Percentiles rank a stretch among this genome's conserved stretches.
phyloP scores from a whole-genome alignment of 2,329 filamentous ascomycete genomes.

The Xylaria digitata region DNA sequence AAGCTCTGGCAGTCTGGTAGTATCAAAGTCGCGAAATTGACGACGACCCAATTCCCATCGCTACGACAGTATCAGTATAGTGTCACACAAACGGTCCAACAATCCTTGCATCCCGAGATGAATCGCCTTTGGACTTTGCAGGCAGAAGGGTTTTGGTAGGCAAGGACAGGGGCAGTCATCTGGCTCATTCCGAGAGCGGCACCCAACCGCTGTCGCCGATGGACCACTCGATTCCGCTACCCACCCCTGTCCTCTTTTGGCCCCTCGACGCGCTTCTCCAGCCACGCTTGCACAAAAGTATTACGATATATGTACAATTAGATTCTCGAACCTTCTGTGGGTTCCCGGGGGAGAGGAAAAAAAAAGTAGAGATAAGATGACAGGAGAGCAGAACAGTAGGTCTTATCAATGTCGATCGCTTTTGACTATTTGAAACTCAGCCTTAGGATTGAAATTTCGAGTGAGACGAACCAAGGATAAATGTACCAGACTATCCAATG shows the following conservation, averaged over 20 bases:
- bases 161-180: conserved; percentile 39
- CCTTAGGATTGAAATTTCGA: neutral
- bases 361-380: conserved; percentile 1
- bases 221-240: conserved; percentile 10
- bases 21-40: conserved; percentile 20
- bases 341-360: conserved; percentile 24
- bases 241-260: neutral
- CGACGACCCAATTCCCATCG: conserved; percentile 28
- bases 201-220: conserved; percentile 35
- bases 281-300: conserved; percentile 31
- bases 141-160: conserved; percentile 16
- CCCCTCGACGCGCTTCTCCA: conserved; percentile 17
- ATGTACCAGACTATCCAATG: neutral
- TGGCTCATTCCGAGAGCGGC: conserved; percentile 47
- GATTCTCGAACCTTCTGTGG: conserved; percentile 62
- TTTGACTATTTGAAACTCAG: conserved; percentile 2
- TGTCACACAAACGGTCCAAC: conserved; percentile 41
- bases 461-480: neutral
- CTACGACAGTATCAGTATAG: conserved; percentile 41
- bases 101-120: conserved; percentile 45
- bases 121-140: conserved; percentile 32
- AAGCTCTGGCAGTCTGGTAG: conserved; percentile 3
- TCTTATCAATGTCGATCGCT: neutral
- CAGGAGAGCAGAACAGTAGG: neutral
- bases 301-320: conserved; percentile 22